Base-by-base conservation (phyloP, 176 grass and related monocot species). In the Echinochloa phyllopogon region DNA sequence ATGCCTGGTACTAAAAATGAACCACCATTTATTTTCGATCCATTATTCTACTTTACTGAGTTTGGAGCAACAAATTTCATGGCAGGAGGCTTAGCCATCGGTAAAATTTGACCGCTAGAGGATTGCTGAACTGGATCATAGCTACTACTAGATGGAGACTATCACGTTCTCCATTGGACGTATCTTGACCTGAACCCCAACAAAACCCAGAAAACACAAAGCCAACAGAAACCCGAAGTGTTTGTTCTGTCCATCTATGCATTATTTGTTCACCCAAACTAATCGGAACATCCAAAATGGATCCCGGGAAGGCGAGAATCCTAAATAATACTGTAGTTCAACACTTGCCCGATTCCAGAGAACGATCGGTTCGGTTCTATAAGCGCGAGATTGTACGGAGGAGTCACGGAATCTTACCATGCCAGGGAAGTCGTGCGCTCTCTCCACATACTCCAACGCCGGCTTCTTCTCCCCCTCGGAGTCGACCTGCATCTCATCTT, bases 381-480 rank as follows among this genome's bases (percentile, higher is more conserved):
- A n/a, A 15, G n/a, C 17, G 42, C 25, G 17, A 23, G 14, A 10
- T 12, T 12, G 64, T 3, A 41, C 27, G 0, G 70, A 29, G 5
- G 15, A 27, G 1, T 33, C 44, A 8, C 21, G 14, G 16, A 57
- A 10, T 0, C 63, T 59, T 58, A 85, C 74, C 74, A 68, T 29
- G 50, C 24, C 61, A 59, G 63, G 62, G 17, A 85, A 85, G 0
- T 68, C 49, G 38, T 85, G 83, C 10, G 4, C 1, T 59, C 74
- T 57, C 39, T 85, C 74, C 74, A 24, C 64, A 27, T 85, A 78
- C 50, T 58, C 64, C 51, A 76, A 23, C 23, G 43, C 52, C 13
- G 24, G 49, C 68, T 74, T 41, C 68, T 74, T 41, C 24, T 65
- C 2, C 57, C 27, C 87, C 40, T 89, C 45, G 33, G 8, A 4